Percentiles rank a stretch among this genome's conserved stretches.
Conservation (phyloP, 1,284 basidiomycete species). For the Athelia psychrophila region DNA sequence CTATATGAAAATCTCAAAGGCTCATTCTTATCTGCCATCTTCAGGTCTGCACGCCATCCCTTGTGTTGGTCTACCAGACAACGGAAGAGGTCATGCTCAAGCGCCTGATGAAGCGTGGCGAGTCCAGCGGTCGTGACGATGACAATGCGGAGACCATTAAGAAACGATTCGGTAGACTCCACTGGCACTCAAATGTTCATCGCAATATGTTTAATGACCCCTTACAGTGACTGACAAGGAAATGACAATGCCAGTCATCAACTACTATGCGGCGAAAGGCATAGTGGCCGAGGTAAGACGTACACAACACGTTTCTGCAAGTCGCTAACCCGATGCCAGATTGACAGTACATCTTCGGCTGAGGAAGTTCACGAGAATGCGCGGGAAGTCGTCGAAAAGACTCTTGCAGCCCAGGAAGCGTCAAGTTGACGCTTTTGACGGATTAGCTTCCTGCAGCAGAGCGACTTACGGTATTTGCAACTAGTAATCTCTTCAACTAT, state of each 20-base stretch:
- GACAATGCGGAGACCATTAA: slow-evolving; percentile 95
- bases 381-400: slow-evolving; percentile 48
- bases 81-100: slow-evolving; percentile 87
- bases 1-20: too few relatives aligned
- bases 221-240: slow-evolving; percentile 81
- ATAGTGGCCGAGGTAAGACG: slow-evolving; percentile 81
- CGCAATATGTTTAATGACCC: not conserved
- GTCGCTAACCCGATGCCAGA: slow-evolving; percentile 37
- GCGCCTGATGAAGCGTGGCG: slow-evolving; percentile 85
- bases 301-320: slow-evolving; percentile 3
- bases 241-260: slow-evolving; percentile 95
- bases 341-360: slow-evolving; percentile 74
- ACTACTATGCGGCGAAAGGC: slow-evolving; percentile 70
- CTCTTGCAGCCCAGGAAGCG: slow-evolving; percentile 24
- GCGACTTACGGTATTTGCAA: slow-evolving; percentile 6
- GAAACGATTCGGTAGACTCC: slow-evolving; percentile 86
- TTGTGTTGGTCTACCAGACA: slow-evolving; percentile 89
- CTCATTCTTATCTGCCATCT: too few relatives aligned
- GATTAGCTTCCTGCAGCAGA: not conserved
- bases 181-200: not conserved
- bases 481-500: slow-evolving; percentile 1
- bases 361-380: slow-evolving; percentile 73
- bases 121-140: slow-evolving; percentile 95
- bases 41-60: slow-evolving; percentile 78
- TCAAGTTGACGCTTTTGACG: not conserved